Evolutionary conservation across 257 asterid species (phyloP), one percentile per base, ranked within the genome.

Genomic region (Solanum pennellii): DNA sequence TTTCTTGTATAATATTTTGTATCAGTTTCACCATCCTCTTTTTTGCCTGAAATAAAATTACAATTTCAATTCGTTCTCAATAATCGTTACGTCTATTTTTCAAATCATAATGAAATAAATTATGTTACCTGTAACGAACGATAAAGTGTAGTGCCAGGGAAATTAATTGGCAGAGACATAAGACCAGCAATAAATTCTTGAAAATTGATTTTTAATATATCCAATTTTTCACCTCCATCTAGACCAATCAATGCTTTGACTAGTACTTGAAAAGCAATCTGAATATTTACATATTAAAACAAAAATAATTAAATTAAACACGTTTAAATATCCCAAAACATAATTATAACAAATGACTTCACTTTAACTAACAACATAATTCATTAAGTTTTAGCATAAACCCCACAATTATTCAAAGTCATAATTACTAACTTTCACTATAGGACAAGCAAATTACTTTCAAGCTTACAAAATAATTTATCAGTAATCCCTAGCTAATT

Each of bases 141-240:
- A 86, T 95, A 89, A 66, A 96, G 97, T 89, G 91, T 94, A 88
- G 95, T 95, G 83, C 98, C 99, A 18, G 99, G 99, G 2, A 95
- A 69, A 86, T 94, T 95, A 8, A 96, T 85, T 7, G 99, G 99
- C 85, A 96, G 87, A 62, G 98, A 95, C 98, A 96, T 91, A 21
- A 96, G 97, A 87, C 99, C 99, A 13, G 96, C 97, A 27, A 96
- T 95, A 91, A 96, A 96, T 92, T 94, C 95, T 89, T 96, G 98
- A 93, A 96, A 96, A 82, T 94, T 90, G 86, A 92, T 90, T 89
- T 93, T 93, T 35, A 96, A 88, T 11, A 91, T 90, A 88, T 96
- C 95, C 96, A 96, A 92, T 87, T 95, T 93, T 33, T 89, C 91
- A 39, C 98, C 96, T 45, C 89, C 88, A 88, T 93, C 96, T 94